Evolutionary conservation across 352 stramenopile species (phyloP), one percentile per base, ranked within the genome.

Genomic region (Phytophthora kernoviae): DNA sequence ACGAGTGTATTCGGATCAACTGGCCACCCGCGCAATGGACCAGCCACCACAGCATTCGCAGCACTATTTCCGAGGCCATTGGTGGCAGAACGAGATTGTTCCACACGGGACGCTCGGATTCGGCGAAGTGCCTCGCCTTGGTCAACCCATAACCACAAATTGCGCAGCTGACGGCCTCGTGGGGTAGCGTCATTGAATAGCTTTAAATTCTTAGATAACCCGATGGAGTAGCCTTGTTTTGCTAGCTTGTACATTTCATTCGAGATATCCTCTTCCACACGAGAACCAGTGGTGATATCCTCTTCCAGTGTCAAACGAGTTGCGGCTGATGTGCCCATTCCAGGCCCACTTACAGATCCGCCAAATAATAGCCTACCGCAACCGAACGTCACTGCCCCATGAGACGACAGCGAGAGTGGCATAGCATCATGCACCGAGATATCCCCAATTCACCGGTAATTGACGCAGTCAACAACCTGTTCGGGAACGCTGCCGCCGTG

Each of bases 341-440:
- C 68, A 17, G 62, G 33, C 2, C 54, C 57, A 45, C 46, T 62
- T 10, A 68, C 36, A 15, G 60, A 69, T 0, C 84, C 82, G 2
- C 81, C 74, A 53, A 93, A 94, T 5, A 94, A 66, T 18, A 91
- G 48, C 36, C 70, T 79, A 1, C 83, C 87, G 54, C 82, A 93
- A 20, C 85, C 87, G 49, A 96, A 96, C 11, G 81, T 75, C 7
- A 96, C 41, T 0, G 66, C 65, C n/a, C 81, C 82, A 18, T 77
- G 73, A 20, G 88, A 79, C 24, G 88, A 95, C 18, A 96, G 54
- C 0, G 87, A 81, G 7, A 96, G 68, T 0, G 88, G 88, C 79
- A 96, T 88, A 26, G 82, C 88, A 64, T 96, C 85, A 53, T 96
- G 88, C 18, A 95, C 76, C 9, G 88, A 94, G 36, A 96, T 87